Evolutionary conservation across 2,329 filamentous ascomycete species (phyloP).

Genomic region (Tolypocladium pustulatum): DNA sequence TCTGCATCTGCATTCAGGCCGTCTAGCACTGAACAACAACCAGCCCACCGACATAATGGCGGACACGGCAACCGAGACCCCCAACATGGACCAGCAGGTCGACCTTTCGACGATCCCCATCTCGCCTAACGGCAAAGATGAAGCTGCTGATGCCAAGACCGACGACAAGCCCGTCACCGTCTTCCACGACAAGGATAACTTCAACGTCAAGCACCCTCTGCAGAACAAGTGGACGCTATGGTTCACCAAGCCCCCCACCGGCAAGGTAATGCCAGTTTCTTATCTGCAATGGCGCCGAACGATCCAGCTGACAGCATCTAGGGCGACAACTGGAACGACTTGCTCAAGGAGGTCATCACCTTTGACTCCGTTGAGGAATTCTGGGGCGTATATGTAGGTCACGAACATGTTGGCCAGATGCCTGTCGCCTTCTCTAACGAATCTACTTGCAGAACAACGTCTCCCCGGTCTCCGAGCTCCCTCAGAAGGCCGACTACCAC

Average conservation of each 20-base stretch:
- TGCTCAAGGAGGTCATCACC: slow-evolving; percentile 96
- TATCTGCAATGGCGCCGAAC: neutral
- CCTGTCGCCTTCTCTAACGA: slow-evolving; percentile 3
- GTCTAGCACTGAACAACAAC: neutral
- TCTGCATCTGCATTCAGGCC: slow-evolving; percentile 1
- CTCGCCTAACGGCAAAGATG: slow-evolving; percentile 48
- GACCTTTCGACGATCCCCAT: slow-evolving; percentile 60
- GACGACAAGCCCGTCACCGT: slow-evolving; percentile 70
- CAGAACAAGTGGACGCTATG: slow-evolving; percentile 98
- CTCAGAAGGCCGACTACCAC: slow-evolving; percentile 97
- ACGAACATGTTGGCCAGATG: neutral
- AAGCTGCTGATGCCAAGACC: slow-evolving; percentile 35
- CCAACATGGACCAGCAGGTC: slow-evolving; percentile 43
- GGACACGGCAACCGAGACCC: slow-evolving; percentile 18
- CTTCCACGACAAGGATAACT: slow-evolving; percentile 97
- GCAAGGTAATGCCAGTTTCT: slow-evolving; percentile 55
- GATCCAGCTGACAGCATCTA: slow-evolving; percentile 21
- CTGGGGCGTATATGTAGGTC: slow-evolving; percentile 94
- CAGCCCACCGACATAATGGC: slow-evolving; percentile 20
- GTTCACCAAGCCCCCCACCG: slow-evolving; percentile 97
- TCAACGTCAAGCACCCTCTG: slow-evolving; percentile 98
- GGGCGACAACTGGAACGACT: slow-evolving; percentile 98
- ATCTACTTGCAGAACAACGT: slow-evolving; percentile 78
- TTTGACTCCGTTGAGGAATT: slow-evolving; percentile 99
- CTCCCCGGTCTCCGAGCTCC: slow-evolving; percentile 86